Conservation (phyloP, 2,329 filamentous ascomycete genomes). For the Seiridium cupressi region DNA sequence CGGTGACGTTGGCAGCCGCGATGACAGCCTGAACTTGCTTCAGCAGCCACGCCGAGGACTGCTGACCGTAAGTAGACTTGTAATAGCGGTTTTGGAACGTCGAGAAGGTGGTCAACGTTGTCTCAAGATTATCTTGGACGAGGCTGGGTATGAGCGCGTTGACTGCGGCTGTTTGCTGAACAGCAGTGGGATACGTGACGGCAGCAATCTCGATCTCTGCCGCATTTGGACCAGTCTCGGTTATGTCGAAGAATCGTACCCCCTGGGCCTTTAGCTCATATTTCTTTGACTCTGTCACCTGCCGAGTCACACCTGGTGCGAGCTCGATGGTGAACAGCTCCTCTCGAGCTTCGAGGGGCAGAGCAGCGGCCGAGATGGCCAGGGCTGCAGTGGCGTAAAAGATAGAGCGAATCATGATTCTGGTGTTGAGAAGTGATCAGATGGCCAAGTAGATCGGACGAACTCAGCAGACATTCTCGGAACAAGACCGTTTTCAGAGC, state of each 20-base stretch:
- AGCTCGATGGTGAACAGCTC: constrained; percentile 51
- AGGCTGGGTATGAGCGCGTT: constrained; percentile 57
- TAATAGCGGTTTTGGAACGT: constrained; percentile 69
- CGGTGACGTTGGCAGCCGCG: constrained; percentile 54
- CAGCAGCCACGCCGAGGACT: constrained; percentile 75
- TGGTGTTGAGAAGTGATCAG: background rate
- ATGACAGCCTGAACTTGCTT: constrained; percentile 63
- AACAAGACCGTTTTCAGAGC: too few species aligned
- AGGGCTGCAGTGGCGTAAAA: constrained; percentile 17
- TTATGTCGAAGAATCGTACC: constrained; percentile 77
- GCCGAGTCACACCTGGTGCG: constrained; percentile 62
- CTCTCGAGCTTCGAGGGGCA: constrained; percentile 12
- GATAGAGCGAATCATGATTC: constrained; percentile 18
- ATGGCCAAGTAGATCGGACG: too few species aligned
- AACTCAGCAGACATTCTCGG: too few species aligned
- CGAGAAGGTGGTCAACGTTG: constrained; percentile 64
- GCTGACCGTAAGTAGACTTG: constrained; percentile 60
- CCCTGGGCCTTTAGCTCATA: constrained; percentile 69
- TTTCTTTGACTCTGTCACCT: constrained; percentile 74
- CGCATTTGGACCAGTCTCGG: constrained; percentile 46
- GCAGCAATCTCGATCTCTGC: constrained; percentile 39
- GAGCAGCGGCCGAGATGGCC: constrained; percentile 16
- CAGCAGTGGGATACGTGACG: constrained; percentile 54
- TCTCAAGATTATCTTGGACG: constrained; percentile 61
- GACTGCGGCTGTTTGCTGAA: constrained; percentile 56